Evolutionary conservation across 192 early-diverging fungal species (phyloP), one percentile per base, ranked within the genome.

Genomic region (Thamnidium elegans): DNA sequence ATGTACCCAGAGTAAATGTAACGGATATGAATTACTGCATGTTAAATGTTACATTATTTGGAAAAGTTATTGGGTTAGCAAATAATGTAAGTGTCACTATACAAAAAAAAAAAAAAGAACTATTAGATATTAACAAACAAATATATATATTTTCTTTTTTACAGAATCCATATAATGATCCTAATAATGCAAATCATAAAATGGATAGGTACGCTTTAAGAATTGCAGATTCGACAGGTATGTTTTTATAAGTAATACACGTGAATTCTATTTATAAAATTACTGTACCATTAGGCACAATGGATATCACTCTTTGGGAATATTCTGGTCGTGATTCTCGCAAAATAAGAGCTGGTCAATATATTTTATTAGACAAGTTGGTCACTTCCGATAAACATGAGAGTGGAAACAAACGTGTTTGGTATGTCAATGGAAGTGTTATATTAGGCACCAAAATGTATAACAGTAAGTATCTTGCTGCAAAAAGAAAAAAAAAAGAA

Each of bases 301-400:
- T 70, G 14, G 69, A 70, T 46, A 43, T 70, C 31, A 70, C 69
- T 21, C 43, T 70, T 7, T 70, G 69, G 69, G 69, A 70, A 36
- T 23, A 55, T 13, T 62, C 51, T 13, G 69, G 69, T 3, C 62
- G 50, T 50, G 34, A 32, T 36, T 42, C 69, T 32, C 55, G 69
- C 3, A 14, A 47, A 21, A 30, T 63, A 36, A 58, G 56, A 42
- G 36, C 34, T n/a, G 63, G 63, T 1, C 55, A 70, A 10, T 65
- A 65, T 44, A 55, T 70, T 3, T 26, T 70, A 10, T 39, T 70
- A 7, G 50, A 62, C 13, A 46, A 53, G 0, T 42, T 70, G 4
- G 50, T 45, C 23, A 70, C 69, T 0, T 65, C 69, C 4, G 14
- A n/a, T 19, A 32, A 36, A 13, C 47, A 58, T 19, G 50, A 39